phyloP scores from a whole-genome alignment of 192 early-diverging fungal genomes.

The Rhizophagus sp. region DNA sequence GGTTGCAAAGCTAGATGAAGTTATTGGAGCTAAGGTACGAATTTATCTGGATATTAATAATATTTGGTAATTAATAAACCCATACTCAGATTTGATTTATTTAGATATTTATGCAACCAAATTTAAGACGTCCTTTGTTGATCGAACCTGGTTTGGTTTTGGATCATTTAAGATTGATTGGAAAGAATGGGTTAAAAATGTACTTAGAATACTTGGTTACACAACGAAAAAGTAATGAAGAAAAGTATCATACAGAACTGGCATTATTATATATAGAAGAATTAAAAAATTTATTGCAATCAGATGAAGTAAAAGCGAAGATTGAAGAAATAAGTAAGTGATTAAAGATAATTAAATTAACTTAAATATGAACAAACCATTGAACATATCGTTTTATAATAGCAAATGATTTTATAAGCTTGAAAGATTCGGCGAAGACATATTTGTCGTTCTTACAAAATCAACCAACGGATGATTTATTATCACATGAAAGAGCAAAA shows the following conservation, averaged over 20 bases:
- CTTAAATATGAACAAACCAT: conserved; percentile 7
- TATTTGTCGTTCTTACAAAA: conserved; percentile 33
- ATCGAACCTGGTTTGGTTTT: conserved; percentile 45
- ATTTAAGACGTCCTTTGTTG: conserved; percentile 33
- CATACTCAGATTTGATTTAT: not conserved
- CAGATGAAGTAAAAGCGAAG: not conserved
- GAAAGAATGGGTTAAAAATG: conserved; percentile 35
- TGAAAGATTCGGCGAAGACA: conserved; percentile 21
- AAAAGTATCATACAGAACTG: conserved; percentile 42
- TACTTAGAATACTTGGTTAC: conserved; percentile 58
- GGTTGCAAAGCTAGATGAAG: conserved; percentile 46
- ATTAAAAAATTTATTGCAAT: conserved; percentile 28
- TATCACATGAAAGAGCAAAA: conserved; percentile 35
- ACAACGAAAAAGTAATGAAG: conserved; percentile 45
- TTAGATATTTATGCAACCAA: conserved; percentile 44
- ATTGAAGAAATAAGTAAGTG: conserved; percentile 20
- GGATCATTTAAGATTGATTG: conserved; percentile 33
- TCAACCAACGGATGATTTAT: conserved; percentile 28
- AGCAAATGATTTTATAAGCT: conserved; percentile 19
- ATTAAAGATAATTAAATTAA: not conserved
- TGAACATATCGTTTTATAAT: conserved; percentile 3
- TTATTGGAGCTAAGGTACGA: conserved; percentile 48
- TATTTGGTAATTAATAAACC: not conserved
- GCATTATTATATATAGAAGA: conserved; percentile 42
- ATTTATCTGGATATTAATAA: not conserved